Percentiles rank a stretch among this genome's conserved stretches.
phyloP scores from a whole-genome alignment of 2,329 filamentous ascomycete species.

The Aspergillus aculeatinus region DNA sequence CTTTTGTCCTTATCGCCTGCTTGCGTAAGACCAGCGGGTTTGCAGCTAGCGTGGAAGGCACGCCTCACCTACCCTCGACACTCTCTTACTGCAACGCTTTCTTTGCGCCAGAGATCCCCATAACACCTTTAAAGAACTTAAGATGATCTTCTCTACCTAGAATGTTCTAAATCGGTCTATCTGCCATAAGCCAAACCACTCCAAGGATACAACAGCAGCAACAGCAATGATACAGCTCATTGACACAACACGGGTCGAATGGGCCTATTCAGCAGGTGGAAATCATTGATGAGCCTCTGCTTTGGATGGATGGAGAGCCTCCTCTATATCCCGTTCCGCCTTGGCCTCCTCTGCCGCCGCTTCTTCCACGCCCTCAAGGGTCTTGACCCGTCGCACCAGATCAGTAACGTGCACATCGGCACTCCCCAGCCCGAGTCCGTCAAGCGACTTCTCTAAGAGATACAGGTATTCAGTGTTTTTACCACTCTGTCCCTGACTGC shows the following conservation, averaged over 20 bases:
- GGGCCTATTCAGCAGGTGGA: background rate
- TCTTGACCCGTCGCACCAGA: slow-evolving; percentile 69
- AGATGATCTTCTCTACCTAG: too few relatives aligned
- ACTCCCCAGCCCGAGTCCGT: slow-evolving; percentile 70
- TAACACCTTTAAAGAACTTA: too few relatives aligned
- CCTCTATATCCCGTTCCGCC: slow-evolving; percentile 30
- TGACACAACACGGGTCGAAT: background rate
- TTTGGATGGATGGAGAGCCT: slow-evolving; percentile 22
- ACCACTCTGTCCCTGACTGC: slow-evolving; percentile 78
- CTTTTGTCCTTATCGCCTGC: background rate
- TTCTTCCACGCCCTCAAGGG: slow-evolving; percentile 52
- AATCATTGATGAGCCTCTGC: slow-evolving; percentile 12
- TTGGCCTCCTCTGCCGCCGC: slow-evolving; percentile 33
- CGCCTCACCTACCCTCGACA: too few relatives aligned
- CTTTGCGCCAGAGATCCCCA: too few relatives aligned
- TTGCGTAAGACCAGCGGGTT: background rate
- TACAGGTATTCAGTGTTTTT: slow-evolving; percentile 88
- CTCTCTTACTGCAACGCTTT: too few relatives aligned
- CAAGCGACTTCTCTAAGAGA: slow-evolving; percentile 71
- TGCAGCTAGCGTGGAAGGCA: too few relatives aligned
- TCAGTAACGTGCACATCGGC: slow-evolving; percentile 83
- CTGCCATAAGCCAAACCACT: too few relatives aligned
- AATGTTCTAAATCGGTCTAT: background rate
- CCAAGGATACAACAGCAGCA: background rate
- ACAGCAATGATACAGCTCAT: background rate